These are phyloP conservation scores for Nakazawaea ishiwadae DNA, from an alignment of 805 yeast species.

Conservation along the genomic window DNA sequence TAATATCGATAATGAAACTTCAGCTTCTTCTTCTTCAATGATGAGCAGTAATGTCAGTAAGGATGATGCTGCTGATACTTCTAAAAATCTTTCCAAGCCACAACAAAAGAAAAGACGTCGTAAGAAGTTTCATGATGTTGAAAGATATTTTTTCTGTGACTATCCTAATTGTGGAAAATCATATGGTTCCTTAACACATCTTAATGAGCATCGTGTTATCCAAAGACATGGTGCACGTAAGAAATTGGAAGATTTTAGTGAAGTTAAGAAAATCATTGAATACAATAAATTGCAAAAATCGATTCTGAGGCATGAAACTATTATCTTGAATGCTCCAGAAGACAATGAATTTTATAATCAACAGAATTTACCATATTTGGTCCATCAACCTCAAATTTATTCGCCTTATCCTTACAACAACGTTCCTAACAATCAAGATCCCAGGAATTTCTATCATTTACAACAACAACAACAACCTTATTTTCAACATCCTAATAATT, in stretches of 20 bases:
- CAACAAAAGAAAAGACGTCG: slow-evolving; percentile 33
- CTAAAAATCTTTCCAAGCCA: no score
- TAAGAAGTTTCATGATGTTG: slow-evolving; percentile 42
- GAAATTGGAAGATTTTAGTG: slow-evolving; percentile 42
- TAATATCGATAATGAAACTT: not conserved
- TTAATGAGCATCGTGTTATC: slow-evolving; percentile 42
- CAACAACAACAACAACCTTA: no score
- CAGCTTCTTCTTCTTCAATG: no score
- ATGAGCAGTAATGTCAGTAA: no score
- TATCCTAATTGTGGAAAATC: slow-evolving; percentile 37
- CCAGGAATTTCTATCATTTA: no score
- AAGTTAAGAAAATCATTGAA: slow-evolving; percentile 20
- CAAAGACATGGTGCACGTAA: slow-evolving; percentile 42
- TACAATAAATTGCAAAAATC: slow-evolving; percentile 7
- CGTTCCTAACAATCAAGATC: no score
- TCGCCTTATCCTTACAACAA: no score
- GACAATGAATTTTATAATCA: slow-evolving; percentile 2
- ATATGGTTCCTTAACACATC: slow-evolving; percentile 45
- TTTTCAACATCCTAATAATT: no score
- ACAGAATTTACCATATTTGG: no score
- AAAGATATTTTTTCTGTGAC: slow-evolving; percentile 38
- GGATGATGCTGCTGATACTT: no score
- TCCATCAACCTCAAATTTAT: no score
- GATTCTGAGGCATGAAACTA: slow-evolving; percentile 8
- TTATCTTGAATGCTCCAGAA: slow-evolving; percentile 7